These are phyloP conservation scores for Cornus suecica DNA, from an alignment of 148 eudicot species.

Conservation along the genomic window DNA sequence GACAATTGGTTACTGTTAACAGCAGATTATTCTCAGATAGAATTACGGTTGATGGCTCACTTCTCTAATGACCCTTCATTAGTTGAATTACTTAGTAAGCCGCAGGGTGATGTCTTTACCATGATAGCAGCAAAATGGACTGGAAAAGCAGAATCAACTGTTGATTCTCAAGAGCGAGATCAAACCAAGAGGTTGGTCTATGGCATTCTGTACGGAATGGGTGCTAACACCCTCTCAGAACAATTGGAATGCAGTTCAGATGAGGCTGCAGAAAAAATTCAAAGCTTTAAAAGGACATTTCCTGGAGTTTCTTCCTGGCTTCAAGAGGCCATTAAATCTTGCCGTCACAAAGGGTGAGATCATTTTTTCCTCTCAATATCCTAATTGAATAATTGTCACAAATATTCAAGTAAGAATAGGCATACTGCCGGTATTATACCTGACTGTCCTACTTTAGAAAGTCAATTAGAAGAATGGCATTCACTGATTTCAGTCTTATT, in stretches of 20 bases:
- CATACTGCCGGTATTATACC: background rate
- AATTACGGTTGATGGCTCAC: conserved; percentile 94
- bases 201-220: conserved; percentile 98
- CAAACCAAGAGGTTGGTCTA: conserved; percentile 89
- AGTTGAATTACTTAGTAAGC: conserved; percentile 69
- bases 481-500: background rate
- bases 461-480: background rate
- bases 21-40: conserved; percentile 99
- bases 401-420: no score
- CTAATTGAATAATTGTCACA: background rate
- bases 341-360: conserved; percentile 76
- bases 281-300: conserved; percentile 73
- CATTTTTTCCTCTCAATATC: background rate
- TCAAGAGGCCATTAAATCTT: conserved; percentile 72
- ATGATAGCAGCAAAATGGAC: conserved; percentile 96
- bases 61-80: conserved; percentile 80
- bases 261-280: conserved; percentile 76
- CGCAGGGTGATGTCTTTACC: conserved; percentile 72
- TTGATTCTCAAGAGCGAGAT: conserved; percentile 78
- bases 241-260: conserved; percentile 79
- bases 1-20: conserved; percentile 84
- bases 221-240: conserved; percentile 78
- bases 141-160: conserved; percentile 53
- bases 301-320: conserved; percentile 97
- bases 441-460: background rate